Base-by-base conservation (phyloP, 2,329 filamentous ascomycete genomes). In the Cladobotryum mycophilum region DNA sequence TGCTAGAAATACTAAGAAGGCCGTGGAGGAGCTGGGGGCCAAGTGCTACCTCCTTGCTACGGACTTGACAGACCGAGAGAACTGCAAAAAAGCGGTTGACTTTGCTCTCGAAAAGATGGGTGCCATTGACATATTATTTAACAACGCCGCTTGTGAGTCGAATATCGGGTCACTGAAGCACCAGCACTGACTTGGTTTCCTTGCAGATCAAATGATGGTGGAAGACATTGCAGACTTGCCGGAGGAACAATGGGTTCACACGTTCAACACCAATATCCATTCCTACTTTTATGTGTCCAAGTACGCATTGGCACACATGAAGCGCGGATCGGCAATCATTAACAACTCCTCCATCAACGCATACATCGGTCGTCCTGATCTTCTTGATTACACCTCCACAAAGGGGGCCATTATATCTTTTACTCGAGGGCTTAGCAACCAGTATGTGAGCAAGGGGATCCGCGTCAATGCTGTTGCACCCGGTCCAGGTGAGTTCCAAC, bases 291-390 rank as follows among this genome's bases (percentile, higher is more conserved):
- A 78, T n/a, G 67, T 82, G 53, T 76, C 76, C 5, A 82, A 82
- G 59, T 81, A 73, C 53, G 70, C 78, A 0, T 61, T 82, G 7
- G 73, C 73, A 5, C 73, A 81, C 56, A 78, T 82, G 77, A 68
- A 72, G 62, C 66, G 68, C n/a, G 88, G 89, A 35, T 78, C 81
- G 50, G 83, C 81, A 22, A 89, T 95, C 65, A 89, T 95, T 76
- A 93, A 92, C 73, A 90, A 89, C 64, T 84, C 87, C 41, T 90
- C 86, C 33, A 84, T 93, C 64, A 92, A 92, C 65, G 86, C 84
- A 22, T 93, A 92, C 69, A 80, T 90, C 52, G 88, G 88, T 37
- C 85, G 87, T 1, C 84, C 85, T 0, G 88, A 92, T 60, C 76
- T 92, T 2, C 79, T 93, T 45, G 88, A 93, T 67, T 92, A 93